Conservation (phyloP, 2,329 filamentous ascomycete species). For the Chalara sp. region DNA sequence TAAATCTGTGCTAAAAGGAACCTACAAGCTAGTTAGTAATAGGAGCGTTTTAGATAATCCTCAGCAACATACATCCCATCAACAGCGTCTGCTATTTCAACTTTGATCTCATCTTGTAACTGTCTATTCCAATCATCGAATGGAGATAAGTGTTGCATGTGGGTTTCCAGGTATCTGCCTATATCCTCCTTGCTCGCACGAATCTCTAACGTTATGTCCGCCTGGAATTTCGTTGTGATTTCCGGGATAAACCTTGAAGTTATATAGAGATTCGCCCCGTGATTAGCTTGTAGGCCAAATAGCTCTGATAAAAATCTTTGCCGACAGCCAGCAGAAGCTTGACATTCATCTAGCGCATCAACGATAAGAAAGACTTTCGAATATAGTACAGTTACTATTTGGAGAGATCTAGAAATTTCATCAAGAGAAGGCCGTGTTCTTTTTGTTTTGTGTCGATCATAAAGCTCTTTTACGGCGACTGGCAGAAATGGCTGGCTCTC, state of each 20-base stretch:
- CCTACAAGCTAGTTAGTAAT: no score
- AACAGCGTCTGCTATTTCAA: conserved; percentile 15
- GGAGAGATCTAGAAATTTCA: background rate
- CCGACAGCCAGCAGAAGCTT: conserved; percentile 3
- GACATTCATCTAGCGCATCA: conserved; percentile 12
- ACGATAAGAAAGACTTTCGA: conserved; percentile 9
- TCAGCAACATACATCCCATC: conserved; percentile 26
- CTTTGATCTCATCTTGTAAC: background rate
- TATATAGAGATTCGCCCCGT: conserved; percentile 23
- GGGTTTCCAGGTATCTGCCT: conserved; percentile 19
- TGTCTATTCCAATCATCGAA: no score
- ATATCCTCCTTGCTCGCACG: conserved; percentile 25
- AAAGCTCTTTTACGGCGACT: conserved; percentile 15
- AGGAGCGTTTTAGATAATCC: no score
- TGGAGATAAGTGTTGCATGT: conserved; percentile 6
- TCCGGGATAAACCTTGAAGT: conserved; percentile 26
- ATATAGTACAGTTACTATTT: background rate
- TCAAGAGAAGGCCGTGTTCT: conserved; percentile 13
- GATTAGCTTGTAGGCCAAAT: conserved; percentile 15
- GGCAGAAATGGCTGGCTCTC: conserved; percentile 2
- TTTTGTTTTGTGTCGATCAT: conserved; percentile 16
- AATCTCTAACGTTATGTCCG: conserved; percentile 21
- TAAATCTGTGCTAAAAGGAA: no score
- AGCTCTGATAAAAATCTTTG: conserved; percentile 20
- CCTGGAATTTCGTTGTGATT: conserved; percentile 17